These are phyloP conservation scores for Aspergillus olivimuriae DNA, from an alignment of 495 filamentous ascomycete species.

Conservation along the genomic window DNA sequence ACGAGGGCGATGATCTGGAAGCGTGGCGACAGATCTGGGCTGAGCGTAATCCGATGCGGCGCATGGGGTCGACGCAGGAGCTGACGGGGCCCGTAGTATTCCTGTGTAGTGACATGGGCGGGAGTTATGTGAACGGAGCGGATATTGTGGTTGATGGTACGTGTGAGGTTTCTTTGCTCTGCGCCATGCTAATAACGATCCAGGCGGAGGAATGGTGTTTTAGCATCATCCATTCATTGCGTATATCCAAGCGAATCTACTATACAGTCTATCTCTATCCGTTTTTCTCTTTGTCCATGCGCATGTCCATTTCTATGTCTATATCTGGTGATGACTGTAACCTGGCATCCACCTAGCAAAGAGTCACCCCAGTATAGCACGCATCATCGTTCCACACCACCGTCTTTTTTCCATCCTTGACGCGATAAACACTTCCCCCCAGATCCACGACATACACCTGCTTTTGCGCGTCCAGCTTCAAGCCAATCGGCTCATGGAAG, in stretches of 20 bases:
- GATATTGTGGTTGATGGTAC: slow-evolving; percentile 55
- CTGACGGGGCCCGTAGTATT: slow-evolving; percentile 61
- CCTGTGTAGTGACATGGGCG: slow-evolving; percentile 51
- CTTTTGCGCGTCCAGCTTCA: slow-evolving; percentile 33
- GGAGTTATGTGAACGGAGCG: slow-evolving; percentile 61
- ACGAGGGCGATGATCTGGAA: slow-evolving; percentile 55
- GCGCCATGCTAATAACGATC: not conserved
- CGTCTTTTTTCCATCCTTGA: slow-evolving; percentile 36
- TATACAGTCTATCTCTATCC: too few species aligned
- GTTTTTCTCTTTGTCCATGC: too few species aligned
- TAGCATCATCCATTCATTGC: too few species aligned
- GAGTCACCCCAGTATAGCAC: slow-evolving; percentile 22
- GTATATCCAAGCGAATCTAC: too few species aligned
- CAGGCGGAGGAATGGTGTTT: not conserved
- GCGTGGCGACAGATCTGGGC: slow-evolving; percentile 51
- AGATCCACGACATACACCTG: slow-evolving; percentile 41
- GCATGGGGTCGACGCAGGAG: slow-evolving; percentile 62
- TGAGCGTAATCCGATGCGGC: slow-evolving; percentile 57
- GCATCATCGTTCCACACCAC: slow-evolving; percentile 21
- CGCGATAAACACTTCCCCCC: slow-evolving; percentile 39
- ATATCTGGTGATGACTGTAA: too few species aligned
- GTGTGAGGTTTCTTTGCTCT: too few species aligned
- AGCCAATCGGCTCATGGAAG: slow-evolving; percentile 41
- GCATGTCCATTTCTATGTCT: too few species aligned
- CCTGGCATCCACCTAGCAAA: not conserved